Base-by-base conservation (phyloP, 1,139 yeast species). In the Nakaseomyces delphensis region DNA sequence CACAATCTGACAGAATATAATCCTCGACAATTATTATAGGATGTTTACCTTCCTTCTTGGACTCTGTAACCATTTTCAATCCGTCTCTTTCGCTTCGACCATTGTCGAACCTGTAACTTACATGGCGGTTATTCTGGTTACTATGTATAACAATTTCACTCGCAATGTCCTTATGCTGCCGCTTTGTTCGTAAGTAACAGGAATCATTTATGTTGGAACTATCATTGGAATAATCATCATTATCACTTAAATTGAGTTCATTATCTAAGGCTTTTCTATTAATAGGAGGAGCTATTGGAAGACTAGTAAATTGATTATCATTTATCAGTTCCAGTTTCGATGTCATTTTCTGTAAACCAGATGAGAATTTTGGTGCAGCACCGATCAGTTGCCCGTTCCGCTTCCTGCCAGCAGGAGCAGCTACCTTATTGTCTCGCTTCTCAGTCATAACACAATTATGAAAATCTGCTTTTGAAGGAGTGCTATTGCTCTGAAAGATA, bases 311-410 rank as follows among this genome's bases (percentile, higher is more conserved):
- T 15, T 48, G 56, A 29, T 50, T 48, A 37, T 56, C 57, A 40
- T 59, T 61, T 23, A 59, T 41, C 19, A 57, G 45, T 44, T 58
- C 61, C 41, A 57, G 48, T 46, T 55, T 57, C n/a, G 61, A 55
- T 13, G 52, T 45, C 11, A 56, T 39, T 19, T 47, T 49, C 23
- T 51, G 37, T 24, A 55, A 41, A 40, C 44, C 50, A 13, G 54
- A 54, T 36, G 50, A 50, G 15, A 43, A 42, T 41, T 48, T 48
- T 25, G 52, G 59, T 43, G 52, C 53, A 2, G 57, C 57, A 6
- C 57, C 58, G 42, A 51, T 52, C 16, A 54, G 41, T 28, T 50
- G 55, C 2, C 56, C 48, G n/a, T 48, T 48, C 24, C 59, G 42
- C 36, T 51, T 52, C 33, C 53, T 44, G 10, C 41, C 46, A 37